Evolutionary conservation across 768 basidiomycete species (phyloP).

Genomic region (Leucosporidium creatinivorum): DNA sequence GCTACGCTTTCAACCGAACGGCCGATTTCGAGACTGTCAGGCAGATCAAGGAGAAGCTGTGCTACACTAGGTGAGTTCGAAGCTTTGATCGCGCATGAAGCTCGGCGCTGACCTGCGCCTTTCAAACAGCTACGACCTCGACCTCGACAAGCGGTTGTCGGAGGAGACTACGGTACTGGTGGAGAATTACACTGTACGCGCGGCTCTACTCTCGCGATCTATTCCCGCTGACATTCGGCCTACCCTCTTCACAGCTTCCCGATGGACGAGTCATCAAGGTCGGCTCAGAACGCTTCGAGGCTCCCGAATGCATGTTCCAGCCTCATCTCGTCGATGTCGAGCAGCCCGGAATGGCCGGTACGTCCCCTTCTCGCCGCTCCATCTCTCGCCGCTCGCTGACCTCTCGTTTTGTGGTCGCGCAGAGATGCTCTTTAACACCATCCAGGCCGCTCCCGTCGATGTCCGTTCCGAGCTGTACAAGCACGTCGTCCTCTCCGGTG

Average conservation of each 20-base stretch:
- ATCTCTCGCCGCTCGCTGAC: too few relatives aligned
- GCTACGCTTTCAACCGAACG: constrained; percentile 99
- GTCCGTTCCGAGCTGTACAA: constrained; percentile 87
- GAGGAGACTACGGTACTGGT: constrained; percentile 96
- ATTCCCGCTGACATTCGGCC: background rate
- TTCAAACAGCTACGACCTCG: constrained; percentile 79
- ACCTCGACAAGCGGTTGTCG: constrained; percentile 80
- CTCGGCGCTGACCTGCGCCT: background rate
- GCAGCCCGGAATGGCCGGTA: constrained; percentile 90
- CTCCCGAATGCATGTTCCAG: constrained; percentile 99
- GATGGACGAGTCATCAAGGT: constrained; percentile 96
- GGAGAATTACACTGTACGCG: constrained; percentile 82
- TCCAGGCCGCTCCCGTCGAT: constrained; percentile 85
- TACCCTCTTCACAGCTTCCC: constrained; percentile 57
- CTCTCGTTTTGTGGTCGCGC: background rate
- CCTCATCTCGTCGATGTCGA: constrained; percentile 95
- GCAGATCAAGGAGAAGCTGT: constrained; percentile 97
- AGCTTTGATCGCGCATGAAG: background rate
- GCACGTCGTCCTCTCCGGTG: constrained; percentile 94
- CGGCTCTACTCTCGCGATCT: too few relatives aligned
- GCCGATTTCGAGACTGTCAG: constrained; percentile 99
- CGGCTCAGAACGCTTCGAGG: constrained; percentile 95
- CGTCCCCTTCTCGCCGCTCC: constrained; percentile 30
- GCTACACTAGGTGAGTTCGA: constrained; percentile 75
- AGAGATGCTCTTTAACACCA: constrained; percentile 97